Conservation (phyloP, 371 early-diverging fungal species). For the Mucor mucedo region DNA sequence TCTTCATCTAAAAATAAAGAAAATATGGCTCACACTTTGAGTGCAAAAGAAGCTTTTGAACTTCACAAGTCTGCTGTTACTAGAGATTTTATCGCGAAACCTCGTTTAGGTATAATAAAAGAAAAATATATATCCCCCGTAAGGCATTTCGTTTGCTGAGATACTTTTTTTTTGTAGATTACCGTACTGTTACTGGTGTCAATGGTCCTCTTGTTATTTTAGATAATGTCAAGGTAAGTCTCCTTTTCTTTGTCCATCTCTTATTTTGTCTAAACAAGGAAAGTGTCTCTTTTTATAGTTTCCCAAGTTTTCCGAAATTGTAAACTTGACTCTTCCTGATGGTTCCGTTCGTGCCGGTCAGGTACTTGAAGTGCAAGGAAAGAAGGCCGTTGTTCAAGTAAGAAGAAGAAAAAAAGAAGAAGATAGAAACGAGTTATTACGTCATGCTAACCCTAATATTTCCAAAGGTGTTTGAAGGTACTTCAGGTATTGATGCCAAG, state of each 20-base stretch:
- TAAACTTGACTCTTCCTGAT: constrained; percentile 97
- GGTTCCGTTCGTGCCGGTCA: constrained; percentile 97
- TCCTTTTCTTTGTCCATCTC: constrained; percentile 4
- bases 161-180: constrained; percentile 67
- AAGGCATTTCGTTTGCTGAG: too few relatives aligned
- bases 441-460: constrained; percentile 5
- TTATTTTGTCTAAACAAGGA: not conserved
- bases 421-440: constrained; percentile 2
- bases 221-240: constrained; percentile 94
- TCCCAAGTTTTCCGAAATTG: constrained; percentile 99
- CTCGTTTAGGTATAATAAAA: constrained; percentile 78
- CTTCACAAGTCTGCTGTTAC: constrained; percentile 85
- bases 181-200: constrained; percentile 98
- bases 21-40: constrained; percentile 45
- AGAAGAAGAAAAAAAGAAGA: not conserved
- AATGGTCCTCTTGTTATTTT: constrained; percentile 99
- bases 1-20: too few relatives aligned
- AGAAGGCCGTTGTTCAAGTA: constrained; percentile 98
- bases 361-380: constrained; percentile 99
- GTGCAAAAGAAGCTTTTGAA: constrained; percentile 67
- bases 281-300: constrained; percentile 59
- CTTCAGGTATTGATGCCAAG: constrained; percentile 98
- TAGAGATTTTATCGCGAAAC: constrained; percentile 85
- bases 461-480: constrained; percentile 98
- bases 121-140: not conserved